phyloP scores from a whole-genome alignment of 1,284 basidiomycete species.

The Malassezia globosa region DNA sequence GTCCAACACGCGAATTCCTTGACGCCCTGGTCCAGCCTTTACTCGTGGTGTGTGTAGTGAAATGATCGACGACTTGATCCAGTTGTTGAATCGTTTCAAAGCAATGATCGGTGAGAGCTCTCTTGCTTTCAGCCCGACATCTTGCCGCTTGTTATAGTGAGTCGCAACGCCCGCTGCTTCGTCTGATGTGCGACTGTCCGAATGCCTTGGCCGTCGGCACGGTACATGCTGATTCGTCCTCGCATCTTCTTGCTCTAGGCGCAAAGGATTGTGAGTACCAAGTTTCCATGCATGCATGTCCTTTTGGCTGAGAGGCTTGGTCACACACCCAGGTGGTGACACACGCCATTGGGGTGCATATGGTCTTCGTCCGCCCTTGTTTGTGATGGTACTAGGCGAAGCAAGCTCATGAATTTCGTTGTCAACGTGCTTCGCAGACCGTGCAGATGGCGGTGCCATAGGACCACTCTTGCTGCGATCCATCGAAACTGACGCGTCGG shows the following conservation, averaged over 20 bases:
- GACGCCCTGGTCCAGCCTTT: slow-evolving; percentile 10
- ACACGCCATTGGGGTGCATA: slow-evolving; percentile 22
- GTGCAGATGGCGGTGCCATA: no score
- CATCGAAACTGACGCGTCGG: no score
- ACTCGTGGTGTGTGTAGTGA: slow-evolving; percentile 17
- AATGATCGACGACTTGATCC: slow-evolving; percentile 49
- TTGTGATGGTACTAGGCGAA: no score
- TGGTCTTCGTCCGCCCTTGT: no score
- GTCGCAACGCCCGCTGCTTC: slow-evolving; percentile 1
- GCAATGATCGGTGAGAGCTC: slow-evolving; percentile 89
- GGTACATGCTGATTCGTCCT: background rate
- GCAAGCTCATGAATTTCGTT: no score
- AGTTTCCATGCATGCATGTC: slow-evolving; percentile 25
- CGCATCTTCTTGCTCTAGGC: slow-evolving; percentile 7
- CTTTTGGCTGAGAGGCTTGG: slow-evolving; percentile 23
- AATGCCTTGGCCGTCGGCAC: background rate
- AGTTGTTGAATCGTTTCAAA: slow-evolving; percentile 95
- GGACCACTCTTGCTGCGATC: no score
- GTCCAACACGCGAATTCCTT: slow-evolving; percentile 69
- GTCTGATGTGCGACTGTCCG: background rate
- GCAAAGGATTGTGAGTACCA: slow-evolving; percentile 27
- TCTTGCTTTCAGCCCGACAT: slow-evolving; percentile 73
- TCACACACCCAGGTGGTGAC: slow-evolving; percentile 20
- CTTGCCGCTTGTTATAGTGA: slow-evolving; percentile 69
- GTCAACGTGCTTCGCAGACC: no score